Base-by-base conservation (phyloP, 371 early-diverging fungal genomes). In the Batkoa obscura region DNA sequence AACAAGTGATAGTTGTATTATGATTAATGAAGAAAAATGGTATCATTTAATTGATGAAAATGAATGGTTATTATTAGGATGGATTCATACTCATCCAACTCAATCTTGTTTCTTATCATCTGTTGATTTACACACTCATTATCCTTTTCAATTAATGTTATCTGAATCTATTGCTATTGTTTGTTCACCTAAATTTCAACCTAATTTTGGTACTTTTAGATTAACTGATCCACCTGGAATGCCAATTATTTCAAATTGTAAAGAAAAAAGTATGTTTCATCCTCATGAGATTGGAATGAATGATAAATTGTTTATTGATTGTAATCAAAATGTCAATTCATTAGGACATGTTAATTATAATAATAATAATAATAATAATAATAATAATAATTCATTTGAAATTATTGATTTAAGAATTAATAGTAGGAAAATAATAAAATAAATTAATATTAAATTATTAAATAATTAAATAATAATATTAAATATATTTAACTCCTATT, bases 101-200 rank as follows among this genome's bases (percentile, higher is more conserved):
- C 93, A 93, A 68, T 81, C 88, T 0, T 93, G 94, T 61, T 93
- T 93, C 62, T 72, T 93, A 75, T 83, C 84, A 61, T 88, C 89
- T 0, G 76, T 93, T 9, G 94, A 93, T 62, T 63, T 93, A 50
- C 94, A 93, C 66, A 93, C 92, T 1, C 94, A 93, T 57, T 88
- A 80, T 57, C 81, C 89, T 0, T 93, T 88, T 66, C 94, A 93
- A 67, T 64, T 88, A 39, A 86, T 89, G 83, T 69, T 93, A 0
- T 90, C 92, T 8, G 94, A 93, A 61, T 92, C 94, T 31, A 85
- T 93, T 49, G 93, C 94, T 9, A 87, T 93, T 58, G 94, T 93
- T 2, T 82, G 88, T 57, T 72, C 91, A 1, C 93, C 93, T 0
- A 73, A 70, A 41, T 72, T 84, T 51, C 67, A 66, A 1, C 88